phyloP scores from a whole-genome alignment of 257 asterid genomes.

The Solanum virginianum region DNA sequence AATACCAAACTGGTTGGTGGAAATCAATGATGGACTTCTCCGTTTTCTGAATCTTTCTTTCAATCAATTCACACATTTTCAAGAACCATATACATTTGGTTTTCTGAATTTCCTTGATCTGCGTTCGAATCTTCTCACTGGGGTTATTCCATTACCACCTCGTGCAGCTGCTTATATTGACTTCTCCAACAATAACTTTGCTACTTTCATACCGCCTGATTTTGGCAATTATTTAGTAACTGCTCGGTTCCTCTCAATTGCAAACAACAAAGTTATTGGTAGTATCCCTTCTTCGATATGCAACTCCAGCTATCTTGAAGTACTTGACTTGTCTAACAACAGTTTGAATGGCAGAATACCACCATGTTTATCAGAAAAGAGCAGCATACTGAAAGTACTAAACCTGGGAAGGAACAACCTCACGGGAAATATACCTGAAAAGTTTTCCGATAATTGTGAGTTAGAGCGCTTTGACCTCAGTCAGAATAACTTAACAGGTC shows the following conservation, averaged over 20 bases:
- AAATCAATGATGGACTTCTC: background rate
- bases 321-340: conserved; percentile 48
- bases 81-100: background rate
- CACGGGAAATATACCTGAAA: conserved; percentile 23
- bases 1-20: background rate
- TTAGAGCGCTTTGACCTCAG: conserved; percentile 37
- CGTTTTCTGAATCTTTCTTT: conserved; percentile 1
- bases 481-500: conserved; percentile 24
- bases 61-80: background rate
- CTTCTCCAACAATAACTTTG: conserved; percentile 16
- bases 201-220: conserved; percentile 6
- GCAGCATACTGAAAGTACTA: conserved; percentile 11
- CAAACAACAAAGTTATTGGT: conserved; percentile 29
- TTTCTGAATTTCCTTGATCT: background rate
- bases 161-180: conserved; percentile 8
- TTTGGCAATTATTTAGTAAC: conserved; percentile 5
- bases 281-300: conserved; percentile 49
- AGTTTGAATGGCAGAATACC: conserved; percentile 31
- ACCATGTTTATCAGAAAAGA: conserved; percentile 18
- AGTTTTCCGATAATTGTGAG: conserved; percentile 13
- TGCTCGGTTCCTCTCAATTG: conserved; percentile 24
- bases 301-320: conserved; percentile 18
- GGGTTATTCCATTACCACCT: background rate
- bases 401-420: conserved; percentile 35
- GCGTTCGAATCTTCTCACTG: background rate